A percentile compares a stretch with the other conserved stretches of the same genome.
These are phyloP conservation scores for Penicillium fuscoglaucum DNA, from an alignment of 2,329 filamentous ascomycete species.

Conservation along the genomic window DNA sequence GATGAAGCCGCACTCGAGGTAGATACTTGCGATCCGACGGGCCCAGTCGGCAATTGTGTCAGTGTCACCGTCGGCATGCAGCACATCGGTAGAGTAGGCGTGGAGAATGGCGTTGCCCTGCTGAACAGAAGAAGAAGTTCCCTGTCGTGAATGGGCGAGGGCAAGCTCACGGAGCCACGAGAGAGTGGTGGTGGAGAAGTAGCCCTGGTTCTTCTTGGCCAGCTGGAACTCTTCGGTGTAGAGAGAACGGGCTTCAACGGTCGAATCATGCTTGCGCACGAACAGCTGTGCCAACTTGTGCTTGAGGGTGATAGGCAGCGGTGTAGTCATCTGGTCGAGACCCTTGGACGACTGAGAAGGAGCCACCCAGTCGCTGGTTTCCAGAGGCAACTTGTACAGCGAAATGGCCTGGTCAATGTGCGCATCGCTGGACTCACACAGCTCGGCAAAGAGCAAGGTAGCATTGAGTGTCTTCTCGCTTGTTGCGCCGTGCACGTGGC, in stretches of 20 bases:
- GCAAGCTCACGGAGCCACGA: slow-evolving; percentile 47
- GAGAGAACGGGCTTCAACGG: slow-evolving; percentile 41
- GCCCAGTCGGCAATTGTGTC: slow-evolving; percentile 50
- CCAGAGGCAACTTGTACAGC: slow-evolving; percentile 51
- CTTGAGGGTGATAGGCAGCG: slow-evolving; percentile 49
- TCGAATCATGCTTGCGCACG: slow-evolving; percentile 41
- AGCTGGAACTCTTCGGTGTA: slow-evolving; percentile 48
- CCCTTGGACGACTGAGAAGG: slow-evolving; percentile 31
- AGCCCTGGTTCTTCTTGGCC: slow-evolving; percentile 47
- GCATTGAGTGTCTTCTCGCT: slow-evolving; percentile 41
- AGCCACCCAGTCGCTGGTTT: slow-evolving; percentile 39
- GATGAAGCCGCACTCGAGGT: slow-evolving; percentile 46
- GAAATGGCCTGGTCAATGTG: slow-evolving; percentile 48
- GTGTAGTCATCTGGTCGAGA: slow-evolving; percentile 37
- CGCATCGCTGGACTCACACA: slow-evolving; percentile 49
- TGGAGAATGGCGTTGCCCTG: slow-evolving; percentile 45
- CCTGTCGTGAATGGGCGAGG: slow-evolving; percentile 44
- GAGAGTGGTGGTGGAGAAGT: slow-evolving; percentile 50
- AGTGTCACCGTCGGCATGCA: slow-evolving; percentile 43
- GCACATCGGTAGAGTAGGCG: slow-evolving; percentile 44
- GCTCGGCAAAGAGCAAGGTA: slow-evolving; percentile 43
- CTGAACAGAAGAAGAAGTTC: slow-evolving; percentile 40
- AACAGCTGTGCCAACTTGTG: slow-evolving; percentile 54
- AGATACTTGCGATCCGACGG: slow-evolving; percentile 49
- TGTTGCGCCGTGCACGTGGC: slow-evolving; percentile 39